These are phyloP conservation scores for Phenoliferia sp. DNA, from an alignment of 1,284 basidiomycete species.

Conservation along the genomic window DNA sequence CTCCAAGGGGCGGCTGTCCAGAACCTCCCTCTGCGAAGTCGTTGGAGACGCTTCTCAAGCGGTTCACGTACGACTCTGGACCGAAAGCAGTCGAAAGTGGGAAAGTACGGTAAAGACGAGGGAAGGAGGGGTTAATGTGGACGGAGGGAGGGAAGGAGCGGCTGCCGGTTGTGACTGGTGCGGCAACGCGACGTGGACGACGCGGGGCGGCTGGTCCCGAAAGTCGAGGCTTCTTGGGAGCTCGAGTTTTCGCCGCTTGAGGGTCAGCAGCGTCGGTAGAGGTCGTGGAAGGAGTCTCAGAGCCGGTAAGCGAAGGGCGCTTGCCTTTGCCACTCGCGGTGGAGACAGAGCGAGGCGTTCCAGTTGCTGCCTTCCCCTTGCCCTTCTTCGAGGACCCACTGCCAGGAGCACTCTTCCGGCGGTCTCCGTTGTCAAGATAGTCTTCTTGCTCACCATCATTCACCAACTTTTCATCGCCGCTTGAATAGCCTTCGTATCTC, in stretches of 20 bases:
- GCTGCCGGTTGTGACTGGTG: constrained; percentile 15
- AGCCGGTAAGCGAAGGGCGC: not conserved
- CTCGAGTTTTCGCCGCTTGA: not conserved
- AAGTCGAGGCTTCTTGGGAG: constrained; percentile 13
- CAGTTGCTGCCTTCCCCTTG: not conserved
- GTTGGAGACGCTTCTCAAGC: not conserved
- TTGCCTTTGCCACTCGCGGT: constrained; percentile 6
- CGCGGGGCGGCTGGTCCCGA: constrained; percentile 5
- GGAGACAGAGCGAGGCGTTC: not conserved
- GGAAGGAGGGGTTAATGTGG: constrained; percentile 50
- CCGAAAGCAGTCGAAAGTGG: constrained; percentile 55
- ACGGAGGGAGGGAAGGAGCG: constrained; percentile 53
- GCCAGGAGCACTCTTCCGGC: too few species aligned
- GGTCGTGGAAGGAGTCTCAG: too few species aligned
- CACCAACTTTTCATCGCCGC: constrained; percentile 3
- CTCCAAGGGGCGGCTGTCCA: not conserved
- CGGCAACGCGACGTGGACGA: constrained; percentile 17
- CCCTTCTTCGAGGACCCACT: too few species aligned
- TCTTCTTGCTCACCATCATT: constrained; percentile 12
- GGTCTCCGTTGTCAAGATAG: constrained; percentile 4
- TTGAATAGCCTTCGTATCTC: too few species aligned
- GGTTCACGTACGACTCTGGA: constrained; percentile 25
- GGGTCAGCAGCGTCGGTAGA: not conserved
- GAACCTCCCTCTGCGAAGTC: constrained; percentile 16
- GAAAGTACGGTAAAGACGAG: constrained; percentile 61